Conservation (phyloP, 78 protist genomes). For the Protostelium mycophagum region DNA sequence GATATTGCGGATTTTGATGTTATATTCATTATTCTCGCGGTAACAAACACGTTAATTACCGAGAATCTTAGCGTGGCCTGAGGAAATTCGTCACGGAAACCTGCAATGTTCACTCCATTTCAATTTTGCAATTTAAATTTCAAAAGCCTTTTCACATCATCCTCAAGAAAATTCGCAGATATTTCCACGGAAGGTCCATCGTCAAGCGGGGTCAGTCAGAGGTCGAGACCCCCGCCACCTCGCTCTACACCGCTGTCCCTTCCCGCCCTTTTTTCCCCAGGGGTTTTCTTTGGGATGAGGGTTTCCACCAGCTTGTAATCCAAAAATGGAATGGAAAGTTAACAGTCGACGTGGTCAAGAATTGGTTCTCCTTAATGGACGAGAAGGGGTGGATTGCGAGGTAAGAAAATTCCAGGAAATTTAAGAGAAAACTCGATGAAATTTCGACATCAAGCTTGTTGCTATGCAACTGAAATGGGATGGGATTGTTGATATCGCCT, state of each 20-base stretch:
- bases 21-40: too few relatives aligned
- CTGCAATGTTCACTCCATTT: slow-evolving; percentile 11
- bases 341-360: slow-evolving; percentile 38
- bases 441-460: too few relatives aligned
- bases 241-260: slow-evolving; percentile 79
- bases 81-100: background rate
- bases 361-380: slow-evolving; percentile 80
- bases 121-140: slow-evolving; percentile 6
- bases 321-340: slow-evolving; percentile 43
- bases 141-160: background rate
- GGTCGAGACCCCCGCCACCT: background rate
- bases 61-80: slow-evolving; percentile 24
- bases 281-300: slow-evolving; percentile 98
- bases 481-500: too few relatives aligned
- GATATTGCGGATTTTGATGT: too few relatives aligned
- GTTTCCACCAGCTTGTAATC: slow-evolving; percentile 88
- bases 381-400: slow-evolving; percentile 93
- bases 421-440: too few relatives aligned
- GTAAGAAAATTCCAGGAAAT: too few relatives aligned
- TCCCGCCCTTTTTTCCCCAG: slow-evolving; percentile 90
- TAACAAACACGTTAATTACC: too few relatives aligned
- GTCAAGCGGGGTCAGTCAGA: background rate
- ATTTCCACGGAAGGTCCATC: background rate
- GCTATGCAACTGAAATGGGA: too few relatives aligned
- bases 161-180: background rate